These are phyloP conservation scores for Polyrhizophydium stewartii DNA, from an alignment of 371 early-diverging fungal genomes.

Conservation along the genomic window DNA sequence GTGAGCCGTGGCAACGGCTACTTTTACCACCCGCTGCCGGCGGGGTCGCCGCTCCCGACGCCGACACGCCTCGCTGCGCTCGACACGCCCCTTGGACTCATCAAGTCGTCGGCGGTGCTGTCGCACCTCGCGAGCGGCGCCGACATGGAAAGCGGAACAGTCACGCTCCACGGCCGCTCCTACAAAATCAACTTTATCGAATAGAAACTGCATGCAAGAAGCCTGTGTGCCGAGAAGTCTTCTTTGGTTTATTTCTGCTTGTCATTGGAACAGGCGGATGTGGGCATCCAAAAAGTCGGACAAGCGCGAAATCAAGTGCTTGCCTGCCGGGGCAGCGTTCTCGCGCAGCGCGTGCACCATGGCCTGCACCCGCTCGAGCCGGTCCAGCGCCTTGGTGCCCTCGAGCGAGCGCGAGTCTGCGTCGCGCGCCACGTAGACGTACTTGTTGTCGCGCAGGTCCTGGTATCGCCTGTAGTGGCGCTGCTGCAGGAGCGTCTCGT, in stretches of 20 bases:
- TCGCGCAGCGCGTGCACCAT: background rate
- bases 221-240: no score
- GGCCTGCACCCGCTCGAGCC: background rate
- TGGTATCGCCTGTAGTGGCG: slow-evolving; percentile 34
- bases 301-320: slow-evolving; percentile 8
- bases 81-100: slow-evolving; percentile 11
- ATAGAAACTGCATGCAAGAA: no score
- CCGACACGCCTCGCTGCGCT: background rate
- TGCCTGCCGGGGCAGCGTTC: background rate
- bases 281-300: slow-evolving; percentile 19
- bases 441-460: slow-evolving; percentile 31
- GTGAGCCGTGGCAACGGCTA: slow-evolving; percentile 14
- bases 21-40: slow-evolving; percentile 23
- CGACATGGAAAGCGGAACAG: slow-evolving; percentile 1
- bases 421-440: slow-evolving; percentile 27
- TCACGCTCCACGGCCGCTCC: background rate
- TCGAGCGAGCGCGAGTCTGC: slow-evolving; percentile 20
- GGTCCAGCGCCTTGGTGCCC: slow-evolving; percentile 8
- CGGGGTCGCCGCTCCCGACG: background rate
- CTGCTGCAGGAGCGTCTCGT: slow-evolving; percentile 35
- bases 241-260: no score
- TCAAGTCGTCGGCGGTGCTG: slow-evolving; percentile 16
- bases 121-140: slow-evolving; percentile 9
- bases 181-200: no score
- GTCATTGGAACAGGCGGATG: slow-evolving; percentile 14